A percentile compares a stretch with the other conserved stretches of the same genome.
Evolutionary conservation across 768 basidiomycete species (phyloP).

Genomic region (Mycena amicta): DNA sequence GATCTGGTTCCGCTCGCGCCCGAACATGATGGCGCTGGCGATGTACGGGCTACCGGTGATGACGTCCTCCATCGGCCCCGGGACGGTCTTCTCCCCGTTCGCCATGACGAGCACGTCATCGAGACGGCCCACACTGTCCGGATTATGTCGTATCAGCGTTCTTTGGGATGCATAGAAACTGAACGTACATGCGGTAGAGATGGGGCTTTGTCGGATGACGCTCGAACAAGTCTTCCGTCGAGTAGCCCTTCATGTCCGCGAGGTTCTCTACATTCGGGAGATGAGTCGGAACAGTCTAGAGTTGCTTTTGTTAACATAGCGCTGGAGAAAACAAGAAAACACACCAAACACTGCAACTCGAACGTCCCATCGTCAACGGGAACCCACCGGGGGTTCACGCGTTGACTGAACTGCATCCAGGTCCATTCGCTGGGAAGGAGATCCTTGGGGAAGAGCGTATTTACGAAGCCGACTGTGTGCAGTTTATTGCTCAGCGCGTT

Average conservation of each 20-base stretch:
- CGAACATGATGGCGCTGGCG: background rate
- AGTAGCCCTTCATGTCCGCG: constrained; percentile 24
- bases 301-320: background rate
- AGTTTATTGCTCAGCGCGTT: too few species aligned
- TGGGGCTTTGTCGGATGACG: constrained; percentile 32
- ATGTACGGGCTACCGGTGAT: constrained; percentile 14
- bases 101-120: constrained; percentile 30
- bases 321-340: background rate
- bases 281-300: constrained; percentile 35
- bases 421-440: constrained; percentile 30
- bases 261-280: constrained; percentile 36
- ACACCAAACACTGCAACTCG: constrained; percentile 43
- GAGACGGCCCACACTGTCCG: constrained; percentile 29
- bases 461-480: background rate
- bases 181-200: constrained; percentile 29
- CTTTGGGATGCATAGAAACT: too few species aligned
- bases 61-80: constrained; percentile 27
- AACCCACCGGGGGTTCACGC: constrained; percentile 35
- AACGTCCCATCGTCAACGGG: constrained; percentile 39
- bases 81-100: constrained; percentile 31
- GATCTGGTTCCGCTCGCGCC: constrained; percentile 4
- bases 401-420: constrained; percentile 34
- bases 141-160: too few species aligned
- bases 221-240: constrained; percentile 29
- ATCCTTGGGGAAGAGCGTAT: background rate